These are phyloP conservation scores for Lactarius vividus DNA, from an alignment of 768 basidiomycete species.

Conservation along the genomic window DNA sequence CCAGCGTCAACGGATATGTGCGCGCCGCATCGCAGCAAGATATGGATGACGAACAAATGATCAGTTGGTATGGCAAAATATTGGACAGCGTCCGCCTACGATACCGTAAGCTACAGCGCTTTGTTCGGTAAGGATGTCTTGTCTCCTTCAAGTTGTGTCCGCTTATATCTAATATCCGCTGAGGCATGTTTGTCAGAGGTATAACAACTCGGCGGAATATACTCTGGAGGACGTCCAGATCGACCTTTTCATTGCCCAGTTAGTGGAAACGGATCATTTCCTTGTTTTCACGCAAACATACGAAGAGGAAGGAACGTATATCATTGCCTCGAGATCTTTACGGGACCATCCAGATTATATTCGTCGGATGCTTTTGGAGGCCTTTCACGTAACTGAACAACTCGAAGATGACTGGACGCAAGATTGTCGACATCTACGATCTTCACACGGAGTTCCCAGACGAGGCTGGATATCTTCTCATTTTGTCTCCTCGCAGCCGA, in stretches of 20 bases:
- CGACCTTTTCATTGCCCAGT: conserved; percentile 72
- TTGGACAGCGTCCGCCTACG: conserved; percentile 88
- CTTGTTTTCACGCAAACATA: conserved; percentile 87
- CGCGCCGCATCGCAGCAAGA: conserved; percentile 38
- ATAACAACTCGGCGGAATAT: conserved; percentile 93
- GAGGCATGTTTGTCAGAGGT: conserved; percentile 76
- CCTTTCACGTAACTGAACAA: conserved; percentile 74
- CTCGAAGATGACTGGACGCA: conserved; percentile 53
- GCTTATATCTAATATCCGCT: conserved; percentile 11
- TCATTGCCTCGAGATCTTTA: conserved; percentile 77
- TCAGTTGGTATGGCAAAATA: conserved; percentile 89
- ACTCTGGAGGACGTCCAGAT: conserved; percentile 69
- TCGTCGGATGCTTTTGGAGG: conserved; percentile 75
- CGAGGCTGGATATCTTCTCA: conserved; percentile 71
- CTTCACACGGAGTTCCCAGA: conserved; percentile 54
- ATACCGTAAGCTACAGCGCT: conserved; percentile 91
- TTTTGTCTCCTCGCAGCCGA: conserved; percentile 78
- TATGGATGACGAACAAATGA: conserved; percentile 81
- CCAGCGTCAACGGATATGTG: conserved; percentile 27
- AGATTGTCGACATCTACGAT: conserved; percentile 40
- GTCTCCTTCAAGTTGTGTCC: not conserved
- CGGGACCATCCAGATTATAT: conserved; percentile 75
- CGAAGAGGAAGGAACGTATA: conserved; percentile 90
- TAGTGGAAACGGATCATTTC: conserved; percentile 86
- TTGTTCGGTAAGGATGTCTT: conserved; percentile 62